Evolutionary conservation across 345 rosid genomes (phyloP).

Genomic region (Lumnitzera littorea): DNA sequence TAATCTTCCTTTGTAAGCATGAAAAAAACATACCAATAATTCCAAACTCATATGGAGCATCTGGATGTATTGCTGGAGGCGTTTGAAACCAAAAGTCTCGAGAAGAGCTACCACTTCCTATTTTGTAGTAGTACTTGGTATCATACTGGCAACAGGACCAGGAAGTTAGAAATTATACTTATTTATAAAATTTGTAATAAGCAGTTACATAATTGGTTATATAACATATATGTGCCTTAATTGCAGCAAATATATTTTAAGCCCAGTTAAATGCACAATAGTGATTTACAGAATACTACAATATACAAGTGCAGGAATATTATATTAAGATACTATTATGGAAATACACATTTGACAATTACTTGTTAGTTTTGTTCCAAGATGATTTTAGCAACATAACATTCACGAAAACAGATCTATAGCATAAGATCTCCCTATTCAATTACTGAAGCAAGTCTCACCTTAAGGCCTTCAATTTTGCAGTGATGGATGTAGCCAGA

Average conservation of each 20-base stretch:
- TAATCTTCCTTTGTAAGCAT: not conserved
- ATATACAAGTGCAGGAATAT: no score
- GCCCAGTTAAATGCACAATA: no score
- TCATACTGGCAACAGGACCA: constrained; percentile 44
- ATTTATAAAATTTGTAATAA: not conserved
- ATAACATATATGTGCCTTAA: no score
- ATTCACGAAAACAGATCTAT: no score
- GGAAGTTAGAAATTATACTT: not conserved
- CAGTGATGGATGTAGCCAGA: constrained; percentile 91
- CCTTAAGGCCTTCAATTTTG: constrained; percentile 72
- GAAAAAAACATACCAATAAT: constrained; percentile 56
- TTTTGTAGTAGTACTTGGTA: constrained; percentile 82
- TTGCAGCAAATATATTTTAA: no score
- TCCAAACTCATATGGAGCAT: constrained; percentile 82
- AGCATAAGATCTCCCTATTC: not conserved
- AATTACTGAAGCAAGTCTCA: constrained; percentile 16
- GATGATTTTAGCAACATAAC: no score
- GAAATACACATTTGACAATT: no score
- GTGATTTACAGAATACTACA: no score
- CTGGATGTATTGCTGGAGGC: constrained; percentile 70
- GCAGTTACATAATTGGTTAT: no score
- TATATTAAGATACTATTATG: no score
- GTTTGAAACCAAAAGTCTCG: constrained; percentile 88
- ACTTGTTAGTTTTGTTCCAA: no score
- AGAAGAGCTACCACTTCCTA: constrained; percentile 57